Evolutionary conservation across 2,329 filamentous ascomycete species (phyloP), one percentile per base, ranked within the genome.

Genomic region (Dactylellina sp.): DNA sequence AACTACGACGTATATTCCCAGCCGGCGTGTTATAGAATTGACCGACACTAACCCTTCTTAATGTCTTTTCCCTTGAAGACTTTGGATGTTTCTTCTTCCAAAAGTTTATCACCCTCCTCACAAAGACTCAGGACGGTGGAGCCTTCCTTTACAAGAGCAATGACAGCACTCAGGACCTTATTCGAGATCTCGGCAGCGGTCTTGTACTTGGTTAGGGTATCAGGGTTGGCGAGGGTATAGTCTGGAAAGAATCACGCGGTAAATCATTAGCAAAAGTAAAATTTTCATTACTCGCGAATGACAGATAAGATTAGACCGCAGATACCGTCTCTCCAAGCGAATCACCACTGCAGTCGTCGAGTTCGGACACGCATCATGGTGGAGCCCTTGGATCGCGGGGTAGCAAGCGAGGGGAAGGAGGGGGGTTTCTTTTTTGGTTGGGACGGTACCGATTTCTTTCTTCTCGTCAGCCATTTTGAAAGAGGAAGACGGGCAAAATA

Each of bases 1-100:
- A 24, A 16, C 16, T 5, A 44, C 7, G 12, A 16, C 24, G 0
- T 4, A 22, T 7, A 47, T 22, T 47, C 42, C 12, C 42, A 18
- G 12, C 4, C 11, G 37, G 12, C 37, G 60, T 62, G 16, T 25
- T 20, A 37, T n/a, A 24, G 20, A 9, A 60, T 20, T 18, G 37
- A 46, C 2, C 4, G 12, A 9, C 52, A 84, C 85, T 77, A 80
- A 91, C 91, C 95, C 87, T 99, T 99, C 81, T 85, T 82, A 80
- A 97, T 89, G 86, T 97, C 98, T 87, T 98, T 98, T 83, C 93
- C 94, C 82, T 96, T 93, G 88, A 95, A 99, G 80, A 99, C 94
- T 86, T 98, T 98, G 81, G 87, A 83, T 64, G 97, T 86, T 84
- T 98, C 95, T 80, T 97, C 94, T 77, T 95, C 93, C 77, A 99